Evolutionary conservation across 768 basidiomycete species (phyloP).

Genomic region (Xanthoconium purpureum): DNA sequence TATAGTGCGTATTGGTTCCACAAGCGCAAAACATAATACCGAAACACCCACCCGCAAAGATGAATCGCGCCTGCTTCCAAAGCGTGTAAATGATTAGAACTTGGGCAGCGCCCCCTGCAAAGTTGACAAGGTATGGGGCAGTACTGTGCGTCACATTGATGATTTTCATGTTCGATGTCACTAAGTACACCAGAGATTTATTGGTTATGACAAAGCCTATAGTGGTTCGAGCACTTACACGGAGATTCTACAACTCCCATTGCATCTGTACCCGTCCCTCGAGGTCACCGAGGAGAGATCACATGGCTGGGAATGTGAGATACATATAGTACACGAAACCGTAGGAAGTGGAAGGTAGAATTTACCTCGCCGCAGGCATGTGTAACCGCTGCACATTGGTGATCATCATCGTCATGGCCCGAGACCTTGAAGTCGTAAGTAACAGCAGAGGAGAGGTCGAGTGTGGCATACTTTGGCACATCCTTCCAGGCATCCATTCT

Average conservation of each 20-base stretch:
- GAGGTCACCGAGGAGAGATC: slow-evolving; percentile 31
- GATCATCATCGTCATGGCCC: slow-evolving; percentile 47
- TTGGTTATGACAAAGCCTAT: background rate
- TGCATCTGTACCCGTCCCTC: slow-evolving; percentile 37
- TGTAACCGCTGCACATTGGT: slow-evolving; percentile 47
- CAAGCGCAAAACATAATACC: background rate
- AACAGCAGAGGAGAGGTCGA: background rate
- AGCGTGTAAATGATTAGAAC: slow-evolving; percentile 50
- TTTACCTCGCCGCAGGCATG: slow-evolving; percentile 57
- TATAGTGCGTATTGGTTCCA: slow-evolving; percentile 9
- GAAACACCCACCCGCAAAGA: slow-evolving; percentile 51
- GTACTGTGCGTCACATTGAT: slow-evolving; percentile 48
- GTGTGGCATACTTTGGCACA: slow-evolving; percentile 25
- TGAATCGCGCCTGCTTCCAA: slow-evolving; percentile 40
- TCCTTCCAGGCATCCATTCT: no score
- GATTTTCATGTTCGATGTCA: slow-evolving; percentile 43
- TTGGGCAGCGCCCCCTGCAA: slow-evolving; percentile 50
- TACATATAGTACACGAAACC: background rate
- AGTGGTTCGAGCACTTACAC: slow-evolving; percentile 31
- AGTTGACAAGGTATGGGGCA: slow-evolving; percentile 55
- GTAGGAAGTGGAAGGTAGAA: background rate
- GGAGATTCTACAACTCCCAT: slow-evolving; percentile 40
- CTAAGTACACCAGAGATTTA: slow-evolving; percentile 30
- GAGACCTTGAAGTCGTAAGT: slow-evolving; percentile 35
- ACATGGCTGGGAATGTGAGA: slow-evolving; percentile 38